These are phyloP conservation scores for Alnus rubra DNA, from an alignment of 306 rosid species.

Conservation along the genomic window DNA sequence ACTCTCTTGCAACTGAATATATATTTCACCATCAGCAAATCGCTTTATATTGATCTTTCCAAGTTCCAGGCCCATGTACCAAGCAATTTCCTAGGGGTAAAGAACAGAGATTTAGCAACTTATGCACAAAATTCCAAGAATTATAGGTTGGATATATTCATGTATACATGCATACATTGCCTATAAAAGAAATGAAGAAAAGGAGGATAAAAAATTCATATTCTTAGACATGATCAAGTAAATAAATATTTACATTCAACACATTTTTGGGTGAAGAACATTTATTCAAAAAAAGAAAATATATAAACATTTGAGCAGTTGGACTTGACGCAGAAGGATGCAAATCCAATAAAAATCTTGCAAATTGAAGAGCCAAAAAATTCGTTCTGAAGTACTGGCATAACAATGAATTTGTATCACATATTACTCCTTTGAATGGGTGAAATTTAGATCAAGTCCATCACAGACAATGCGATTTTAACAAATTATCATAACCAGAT, in stretches of 20 bases:
- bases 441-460: background rate
- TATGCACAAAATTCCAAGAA: slow-evolving; percentile 4
- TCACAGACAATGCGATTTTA: background rate
- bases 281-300: background rate
- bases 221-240: background rate
- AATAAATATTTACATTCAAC: background rate
- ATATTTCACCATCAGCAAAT: slow-evolving; percentile 96
- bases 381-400: background rate
- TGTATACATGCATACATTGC: background rate
- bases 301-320: background rate
- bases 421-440: background rate
- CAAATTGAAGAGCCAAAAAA: background rate
- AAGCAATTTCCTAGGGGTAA: slow-evolving; percentile 69
- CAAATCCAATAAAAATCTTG: background rate
- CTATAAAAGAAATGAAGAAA: background rate
- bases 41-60: slow-evolving; percentile 77
- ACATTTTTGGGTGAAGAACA: background rate
- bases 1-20: slow-evolving; percentile 94
- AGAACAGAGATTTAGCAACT: slow-evolving; percentile 6
- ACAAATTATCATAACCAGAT: background rate
- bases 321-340: background rate
- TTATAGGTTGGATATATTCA: background rate
- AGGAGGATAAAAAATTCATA: background rate
- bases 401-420: background rate
- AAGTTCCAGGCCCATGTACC: slow-evolving; percentile 91